A percentile compares a stretch with the other conserved stretches of the same genome.
Conservation (phyloP, 202 grass and related monocot genomes). For the Tripidium arundinaceum region DNA sequence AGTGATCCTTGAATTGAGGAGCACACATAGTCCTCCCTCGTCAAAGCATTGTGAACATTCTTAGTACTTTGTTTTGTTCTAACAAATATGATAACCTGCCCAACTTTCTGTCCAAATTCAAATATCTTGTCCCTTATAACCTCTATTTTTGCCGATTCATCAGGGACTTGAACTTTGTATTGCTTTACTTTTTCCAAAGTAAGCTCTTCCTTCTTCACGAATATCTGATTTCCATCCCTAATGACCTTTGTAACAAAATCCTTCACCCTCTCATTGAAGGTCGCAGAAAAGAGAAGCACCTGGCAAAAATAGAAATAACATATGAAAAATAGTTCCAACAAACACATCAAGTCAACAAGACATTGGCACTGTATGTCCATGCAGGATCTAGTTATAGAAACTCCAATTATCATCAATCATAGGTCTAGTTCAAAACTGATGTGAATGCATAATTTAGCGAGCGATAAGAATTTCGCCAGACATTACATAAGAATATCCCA, state of each 20-base stretch:
- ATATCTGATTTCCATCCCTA: conserved; percentile 88
- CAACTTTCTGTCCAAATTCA: conserved; percentile 93
- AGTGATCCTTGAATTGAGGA: conserved; percentile 91
- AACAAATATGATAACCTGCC: conserved; percentile 99
- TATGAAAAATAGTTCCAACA: not conserved
- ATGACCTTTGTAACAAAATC: conserved; percentile 85
- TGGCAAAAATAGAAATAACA: conserved; percentile 25
- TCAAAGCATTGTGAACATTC: conserved; percentile 64
- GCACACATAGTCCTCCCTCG: conserved; percentile 82
- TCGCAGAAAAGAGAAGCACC: conserved; percentile 97
- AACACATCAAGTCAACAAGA: conserved; percentile 6
- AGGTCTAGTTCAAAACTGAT: conserved; percentile 1
- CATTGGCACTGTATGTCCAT: not conserved
- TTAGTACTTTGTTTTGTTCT: conserved; percentile 63
- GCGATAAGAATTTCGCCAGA: not conserved
- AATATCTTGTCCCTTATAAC: conserved; percentile 95
- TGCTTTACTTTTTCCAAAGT: conserved; percentile 96
- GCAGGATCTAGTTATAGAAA: too few species aligned
- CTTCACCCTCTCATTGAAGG: conserved; percentile 91
- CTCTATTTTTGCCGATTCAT: conserved; percentile 74
- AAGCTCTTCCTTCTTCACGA: conserved; percentile 93
- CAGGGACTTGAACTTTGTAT: conserved; percentile 77
- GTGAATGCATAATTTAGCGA: not conserved
- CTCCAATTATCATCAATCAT: too few species aligned
- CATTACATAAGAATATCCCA: conserved; percentile 9